These are phyloP conservation scores for Pyronema domesticum DNA, from an alignment of 495 filamentous ascomycete species.

Conservation along the genomic window DNA sequence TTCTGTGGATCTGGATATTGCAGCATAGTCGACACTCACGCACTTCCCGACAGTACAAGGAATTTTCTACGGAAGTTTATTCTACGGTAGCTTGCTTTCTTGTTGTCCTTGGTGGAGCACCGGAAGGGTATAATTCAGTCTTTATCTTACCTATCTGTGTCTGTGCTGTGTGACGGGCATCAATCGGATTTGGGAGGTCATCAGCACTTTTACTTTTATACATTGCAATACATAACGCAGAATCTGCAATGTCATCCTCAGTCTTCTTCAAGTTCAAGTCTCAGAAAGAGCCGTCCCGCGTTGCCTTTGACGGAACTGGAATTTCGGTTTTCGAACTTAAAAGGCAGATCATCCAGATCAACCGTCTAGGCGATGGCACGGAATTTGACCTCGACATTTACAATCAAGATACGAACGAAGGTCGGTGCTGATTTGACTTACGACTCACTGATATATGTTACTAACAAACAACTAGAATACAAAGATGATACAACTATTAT, in stretches of 20 bases:
- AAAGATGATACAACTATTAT: slow-evolving; percentile 95
- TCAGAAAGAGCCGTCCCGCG: slow-evolving; percentile 80
- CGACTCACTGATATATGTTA: not conserved
- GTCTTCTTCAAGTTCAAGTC: slow-evolving; percentile 99
- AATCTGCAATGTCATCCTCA: slow-evolving; percentile 64
- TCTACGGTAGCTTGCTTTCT: not conserved
- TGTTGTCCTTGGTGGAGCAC: not conserved
- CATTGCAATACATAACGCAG: not conserved
- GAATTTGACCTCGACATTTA: slow-evolving; percentile 94
- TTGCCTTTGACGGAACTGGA: slow-evolving; percentile 94
- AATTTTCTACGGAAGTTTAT: slow-evolving; percentile 1
- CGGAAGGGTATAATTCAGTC: not conserved
- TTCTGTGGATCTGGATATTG: not conserved
- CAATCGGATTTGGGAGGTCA: not conserved
- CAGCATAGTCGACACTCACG: not conserved
- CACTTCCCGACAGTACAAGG: not conserved
- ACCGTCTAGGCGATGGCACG: slow-evolving; percentile 81
- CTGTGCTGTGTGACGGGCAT: slow-evolving; percentile 2
- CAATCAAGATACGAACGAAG: slow-evolving; percentile 77
- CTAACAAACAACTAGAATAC: slow-evolving; percentile 46
- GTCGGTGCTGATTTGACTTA: slow-evolving; percentile 34
- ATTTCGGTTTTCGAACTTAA: slow-evolving; percentile 98
- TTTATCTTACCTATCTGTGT: not conserved
- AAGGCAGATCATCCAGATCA: slow-evolving; percentile 87
- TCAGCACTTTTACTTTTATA: not conserved